Base-by-base conservation (phyloP, 768 basidiomycete genomes). In the Termitomyces sp. region DNA sequence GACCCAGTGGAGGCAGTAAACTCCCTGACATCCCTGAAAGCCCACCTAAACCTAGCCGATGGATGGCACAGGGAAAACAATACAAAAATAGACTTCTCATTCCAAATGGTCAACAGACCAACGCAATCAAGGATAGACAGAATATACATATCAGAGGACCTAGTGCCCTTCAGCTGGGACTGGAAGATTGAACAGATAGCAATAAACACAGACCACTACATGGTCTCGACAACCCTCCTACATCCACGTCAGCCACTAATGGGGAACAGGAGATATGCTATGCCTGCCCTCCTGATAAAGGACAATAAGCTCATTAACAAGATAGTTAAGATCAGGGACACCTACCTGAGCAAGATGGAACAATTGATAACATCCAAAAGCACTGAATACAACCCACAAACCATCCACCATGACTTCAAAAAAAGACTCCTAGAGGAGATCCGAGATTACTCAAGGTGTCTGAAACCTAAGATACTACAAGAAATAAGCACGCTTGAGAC, bases 61-160 rank as follows among this genome's bases (percentile, higher is more conserved):
- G 56, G 56, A 18, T 62, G 58, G 58, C 1, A 42, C 14, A 24
- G 16, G 20, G 24, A 49, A n/a, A 46, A 57, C 24, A 55, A 35
- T 1, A 30, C n/a, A 0, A 44, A 10, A 1, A 6, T 26, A 30
- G n/a, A 55, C 8, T 62, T 43, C 32, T 35, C 42, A 0, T 56
- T 56, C 35, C 10, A 38, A 0, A 20, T 42, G 22, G 35, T n/a
- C 9, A 32, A 33, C 18, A 28, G 42, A 3, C n/a, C 28, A 0
- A 53, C 48, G 4, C 24, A 52, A 12, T 63, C 53, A 1, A 12
- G 52, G n/a, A 57, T 63, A 1, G 53, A 63, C n/a, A 2, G 62
- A 10, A 63, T 63, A 32, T 63, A 63, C 24, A 5, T 60, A 6
- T 13, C 20, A 2, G 44, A 47, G 12, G 20, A 32, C 14, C 24